phyloP scores from a whole-genome alignment of 2,329 filamentous ascomycete genomes.

The Monilinia polystroma region DNA sequence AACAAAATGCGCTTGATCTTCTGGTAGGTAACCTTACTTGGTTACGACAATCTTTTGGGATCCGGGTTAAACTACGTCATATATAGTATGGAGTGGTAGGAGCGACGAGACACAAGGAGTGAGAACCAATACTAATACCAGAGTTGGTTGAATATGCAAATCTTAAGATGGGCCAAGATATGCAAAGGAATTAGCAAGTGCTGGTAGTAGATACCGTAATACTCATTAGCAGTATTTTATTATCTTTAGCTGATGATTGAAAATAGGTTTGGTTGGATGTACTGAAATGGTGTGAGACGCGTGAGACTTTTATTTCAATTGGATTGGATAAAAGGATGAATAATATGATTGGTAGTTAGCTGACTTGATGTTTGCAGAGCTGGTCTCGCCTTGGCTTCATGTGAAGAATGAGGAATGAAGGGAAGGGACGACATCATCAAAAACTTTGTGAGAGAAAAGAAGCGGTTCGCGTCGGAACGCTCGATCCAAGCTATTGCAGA shows the following conservation, averaged over 20 bases:
- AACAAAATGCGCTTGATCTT: background rate
- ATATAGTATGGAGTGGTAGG: background rate
- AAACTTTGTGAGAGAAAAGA: background rate
- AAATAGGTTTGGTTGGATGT: no score
- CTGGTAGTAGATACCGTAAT: background rate
- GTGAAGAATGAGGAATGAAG: no score
- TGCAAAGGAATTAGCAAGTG: background rate
- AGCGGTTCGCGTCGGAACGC: background rate
- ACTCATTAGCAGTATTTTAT: background rate
- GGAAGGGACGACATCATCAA: background rate
- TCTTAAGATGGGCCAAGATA: background rate
- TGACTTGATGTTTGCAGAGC: no score
- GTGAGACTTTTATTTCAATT: no score
- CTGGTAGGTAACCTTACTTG: background rate
- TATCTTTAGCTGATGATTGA: no score
- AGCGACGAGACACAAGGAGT: background rate
- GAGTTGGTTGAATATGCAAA: background rate
- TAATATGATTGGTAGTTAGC: no score
- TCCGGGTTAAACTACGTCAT: slow-evolving; percentile 4
- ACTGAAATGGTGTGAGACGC: no score
- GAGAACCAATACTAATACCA: background rate
- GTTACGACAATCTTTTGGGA: background rate
- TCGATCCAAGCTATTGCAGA: background rate
- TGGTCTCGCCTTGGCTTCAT: no score
- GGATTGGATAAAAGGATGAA: no score